Evolutionary conservation across 441 rosid species (phyloP).

Genomic region (Raphanus hybrid): DNA sequence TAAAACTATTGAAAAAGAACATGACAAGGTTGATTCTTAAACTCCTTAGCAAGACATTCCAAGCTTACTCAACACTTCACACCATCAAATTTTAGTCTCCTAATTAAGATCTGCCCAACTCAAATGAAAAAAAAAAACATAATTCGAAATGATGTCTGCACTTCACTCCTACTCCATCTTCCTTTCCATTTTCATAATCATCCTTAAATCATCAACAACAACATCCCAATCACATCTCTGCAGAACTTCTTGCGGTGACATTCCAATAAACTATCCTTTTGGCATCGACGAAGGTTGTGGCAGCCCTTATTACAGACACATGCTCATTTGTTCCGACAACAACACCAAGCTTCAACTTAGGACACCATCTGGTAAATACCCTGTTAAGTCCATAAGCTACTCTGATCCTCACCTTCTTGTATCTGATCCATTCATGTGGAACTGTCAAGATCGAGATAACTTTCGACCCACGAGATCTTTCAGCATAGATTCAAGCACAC

Average conservation of each 20-base stretch:
- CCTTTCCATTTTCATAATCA: slow-evolving; percentile 27
- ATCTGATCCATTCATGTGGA: slow-evolving; percentile 88
- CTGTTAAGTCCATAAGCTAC: slow-evolving; percentile 70
- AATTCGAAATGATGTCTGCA: slow-evolving; percentile 33
- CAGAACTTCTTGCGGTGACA: slow-evolving; percentile 70
- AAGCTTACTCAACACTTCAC: slow-evolving; percentile 42
- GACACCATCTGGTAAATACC: slow-evolving; percentile 86
- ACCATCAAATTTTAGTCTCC: slow-evolving; percentile 16
- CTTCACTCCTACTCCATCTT: slow-evolving; percentile 35
- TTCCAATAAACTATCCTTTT: slow-evolving; percentile 79
- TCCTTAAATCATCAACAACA: slow-evolving; percentile 28
- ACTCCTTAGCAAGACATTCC: slow-evolving; percentile 44
- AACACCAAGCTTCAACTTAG: slow-evolving; percentile 65
- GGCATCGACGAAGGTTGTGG: slow-evolving; percentile 91
- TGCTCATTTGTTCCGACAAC: slow-evolving; percentile 68
- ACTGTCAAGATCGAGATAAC: slow-evolving; percentile 64
- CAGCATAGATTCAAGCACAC: slow-evolving; percentile 88
- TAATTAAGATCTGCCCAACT: slow-evolving; percentile 7
- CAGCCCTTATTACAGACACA: slow-evolving; percentile 79
- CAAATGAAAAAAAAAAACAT: slow-evolving; percentile 8
- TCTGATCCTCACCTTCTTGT: slow-evolving; percentile 80
- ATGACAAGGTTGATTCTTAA: slow-evolving; percentile 38
- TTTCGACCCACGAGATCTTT: slow-evolving; percentile 84
- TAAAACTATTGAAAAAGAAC: slow-evolving; percentile 3
- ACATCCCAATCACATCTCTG: slow-evolving; percentile 60